Evolutionary conservation across 164 flowering plant species (phyloP), one percentile per base, ranked within the genome.

Genomic region (Piper betle): DNA sequence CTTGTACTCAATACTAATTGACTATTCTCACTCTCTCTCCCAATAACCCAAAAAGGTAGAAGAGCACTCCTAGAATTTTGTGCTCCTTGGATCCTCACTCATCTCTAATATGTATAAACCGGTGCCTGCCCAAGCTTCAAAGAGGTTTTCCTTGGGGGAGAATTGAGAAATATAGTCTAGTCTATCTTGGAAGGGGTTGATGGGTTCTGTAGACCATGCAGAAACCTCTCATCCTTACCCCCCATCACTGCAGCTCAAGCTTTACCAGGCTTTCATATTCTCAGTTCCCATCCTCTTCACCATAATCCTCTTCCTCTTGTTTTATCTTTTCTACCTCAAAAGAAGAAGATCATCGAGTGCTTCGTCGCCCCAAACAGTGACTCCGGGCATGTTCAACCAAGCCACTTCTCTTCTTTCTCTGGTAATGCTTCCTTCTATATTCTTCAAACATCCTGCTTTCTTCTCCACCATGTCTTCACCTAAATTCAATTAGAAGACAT

Each of bases 311-410:
- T 72, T 83, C 61, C 76, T 80, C 63, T 57, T 83, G 57, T 83
- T 85, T 68, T 83, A 83, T 69, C 70, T 78, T 66, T 78, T 80
- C 71, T 82, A 81, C 56, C 86, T 85, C 53, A 86, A 88, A 52
- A 85, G 69, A 59, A 72, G 84, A 52, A 84, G 93, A 65, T 74
- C 84, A 61, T 65, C 84, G 25, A 42, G 66, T 59, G 59, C 64
- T 37, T 60, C 78, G 12, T 63, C 82, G 5, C 17, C 84, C 50
- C 50, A 46, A 52, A 69, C 75, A 18, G 60, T 72, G 12, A 33
- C 61, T 18, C 76, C 71, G 55, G 72, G 90, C 37, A 60, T 63
- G 55, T 70, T 67, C 20, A 66, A 69, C 60, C 76, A 70, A 38
- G 38, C 78, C 52, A 19, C 73, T 40, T 41, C 78, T 5, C 69